Percentiles rank a stretch among this genome's conserved stretches.
These are phyloP conservation scores for Trapa incisa DNA, from an alignment of 345 rosid species.

Conservation along the genomic window DNA sequence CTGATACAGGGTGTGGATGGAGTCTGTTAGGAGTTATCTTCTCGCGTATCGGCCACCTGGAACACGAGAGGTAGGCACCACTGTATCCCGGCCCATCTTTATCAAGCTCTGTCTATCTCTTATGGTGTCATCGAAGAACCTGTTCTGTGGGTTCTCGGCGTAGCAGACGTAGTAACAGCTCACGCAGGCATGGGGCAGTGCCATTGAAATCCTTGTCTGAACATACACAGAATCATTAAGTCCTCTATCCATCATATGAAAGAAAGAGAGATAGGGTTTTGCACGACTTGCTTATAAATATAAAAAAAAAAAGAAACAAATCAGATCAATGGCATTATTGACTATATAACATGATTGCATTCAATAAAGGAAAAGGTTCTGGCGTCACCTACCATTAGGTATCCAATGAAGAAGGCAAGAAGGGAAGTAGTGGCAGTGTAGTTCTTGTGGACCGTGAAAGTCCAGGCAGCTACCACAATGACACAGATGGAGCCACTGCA, in stretches of 20 bases:
- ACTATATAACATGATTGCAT: neutral
- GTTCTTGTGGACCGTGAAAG: constrained; percentile 39
- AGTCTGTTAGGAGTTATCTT: neutral
- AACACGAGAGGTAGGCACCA: constrained; percentile 56
- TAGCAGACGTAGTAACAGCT: constrained; percentile 91
- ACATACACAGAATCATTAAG: constrained; percentile 1
- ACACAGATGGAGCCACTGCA: constrained; percentile 93
- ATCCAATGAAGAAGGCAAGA: constrained; percentile 65
- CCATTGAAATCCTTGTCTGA: constrained; percentile 96
- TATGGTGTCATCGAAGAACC: constrained; percentile 60
- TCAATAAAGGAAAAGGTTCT: constrained; percentile 1
- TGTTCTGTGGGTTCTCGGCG: constrained; percentile 67
- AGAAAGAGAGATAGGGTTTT: neutral
- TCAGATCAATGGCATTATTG: constrained; percentile 8
- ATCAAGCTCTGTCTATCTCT: constrained; percentile 40
- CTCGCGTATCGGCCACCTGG: constrained; percentile 27
- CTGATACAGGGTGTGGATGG: neutral
- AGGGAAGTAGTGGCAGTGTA: constrained; percentile 75
- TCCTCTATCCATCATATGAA: constrained; percentile 3
- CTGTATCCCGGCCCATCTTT: constrained; percentile 33
- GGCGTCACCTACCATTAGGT: constrained; percentile 65
- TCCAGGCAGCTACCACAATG: constrained; percentile 79
- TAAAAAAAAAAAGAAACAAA: neutral
- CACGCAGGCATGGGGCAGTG: constrained; percentile 90
- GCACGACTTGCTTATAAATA: neutral